Evolutionary conservation across 306 rosid genomes (phyloP).

Genomic region (Abrus precatorius): DNA sequence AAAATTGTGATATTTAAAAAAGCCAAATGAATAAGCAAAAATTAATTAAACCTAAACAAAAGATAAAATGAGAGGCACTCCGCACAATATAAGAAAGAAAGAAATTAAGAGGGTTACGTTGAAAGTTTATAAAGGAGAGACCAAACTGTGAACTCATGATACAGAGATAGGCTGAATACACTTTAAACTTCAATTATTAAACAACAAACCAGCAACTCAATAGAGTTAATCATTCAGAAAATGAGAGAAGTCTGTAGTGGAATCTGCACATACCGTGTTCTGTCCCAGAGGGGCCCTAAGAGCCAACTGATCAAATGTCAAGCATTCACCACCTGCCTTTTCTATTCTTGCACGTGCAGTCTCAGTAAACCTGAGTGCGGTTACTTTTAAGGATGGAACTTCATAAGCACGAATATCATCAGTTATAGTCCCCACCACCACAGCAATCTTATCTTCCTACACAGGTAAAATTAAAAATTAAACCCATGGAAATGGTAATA

Average conservation of each 20-base stretch:
- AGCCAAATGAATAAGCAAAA: neutral
- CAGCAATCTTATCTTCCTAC: slow-evolving; percentile 78
- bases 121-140: neutral
- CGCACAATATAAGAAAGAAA: too few relatives aligned
- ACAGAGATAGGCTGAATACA: neutral
- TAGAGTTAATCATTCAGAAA: neutral
- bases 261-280: slow-evolving; percentile 67
- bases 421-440: slow-evolving; percentile 75
- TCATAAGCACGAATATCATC: slow-evolving; percentile 77
- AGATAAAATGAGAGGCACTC: neutral
- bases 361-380: slow-evolving; percentile 84
- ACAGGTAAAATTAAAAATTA: slow-evolving; percentile 12
- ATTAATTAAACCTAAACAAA: neutral
- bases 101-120: neutral
- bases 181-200: neutral
- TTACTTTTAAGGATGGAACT: slow-evolving; percentile 78
- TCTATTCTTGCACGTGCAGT: slow-evolving; percentile 87
- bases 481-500: slow-evolving; percentile 8
- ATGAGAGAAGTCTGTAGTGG: neutral
- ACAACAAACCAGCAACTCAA: neutral
- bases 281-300: slow-evolving; percentile 85
- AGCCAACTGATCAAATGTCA: slow-evolving; percentile 88
- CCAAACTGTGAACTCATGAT: neutral
- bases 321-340: slow-evolving; percentile 87
- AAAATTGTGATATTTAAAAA: neutral